Conservation (phyloP, 2,329 filamentous ascomycete species). For the Periconia sp. region DNA sequence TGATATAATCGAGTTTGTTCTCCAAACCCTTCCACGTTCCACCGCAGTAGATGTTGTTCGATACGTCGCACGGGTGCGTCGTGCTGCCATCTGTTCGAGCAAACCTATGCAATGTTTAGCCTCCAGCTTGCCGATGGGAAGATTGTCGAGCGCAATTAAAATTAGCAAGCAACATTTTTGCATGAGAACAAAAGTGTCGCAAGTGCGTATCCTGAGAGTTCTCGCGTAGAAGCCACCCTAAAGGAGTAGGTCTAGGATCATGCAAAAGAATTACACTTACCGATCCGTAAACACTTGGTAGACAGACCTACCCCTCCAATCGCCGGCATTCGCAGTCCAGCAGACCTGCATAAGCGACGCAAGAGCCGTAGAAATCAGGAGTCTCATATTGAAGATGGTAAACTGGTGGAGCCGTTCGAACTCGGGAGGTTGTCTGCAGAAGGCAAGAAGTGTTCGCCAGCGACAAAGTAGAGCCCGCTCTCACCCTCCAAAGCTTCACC, state of each 20-base stretch:
- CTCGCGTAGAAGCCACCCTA: neutral
- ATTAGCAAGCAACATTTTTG: neutral
- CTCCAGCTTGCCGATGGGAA: too few relatives aligned
- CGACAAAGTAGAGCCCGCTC: too few relatives aligned
- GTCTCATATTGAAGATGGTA: too few relatives aligned
- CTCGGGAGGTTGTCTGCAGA: too few relatives aligned
- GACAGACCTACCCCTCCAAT: slow-evolving; percentile 5
- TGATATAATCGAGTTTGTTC: slow-evolving; percentile 53
- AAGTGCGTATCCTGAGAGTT: neutral
- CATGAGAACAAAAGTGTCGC: neutral
- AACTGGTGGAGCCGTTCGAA: too few relatives aligned
- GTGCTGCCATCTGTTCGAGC: slow-evolving; percentile 10
- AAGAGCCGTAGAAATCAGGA: neutral
- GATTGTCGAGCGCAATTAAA: too few relatives aligned
- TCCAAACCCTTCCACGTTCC: slow-evolving; percentile 54
- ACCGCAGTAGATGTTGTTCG: slow-evolving; percentile 47
- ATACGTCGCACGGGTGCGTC: neutral
- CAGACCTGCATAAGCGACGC: slow-evolving; percentile 2
- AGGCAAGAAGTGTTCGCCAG: too few relatives aligned
- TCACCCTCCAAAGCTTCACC: too few relatives aligned
- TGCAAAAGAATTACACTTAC: slow-evolving; percentile 1
- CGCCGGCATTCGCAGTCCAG: neutral
- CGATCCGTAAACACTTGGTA: slow-evolving; percentile 8
- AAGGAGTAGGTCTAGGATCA: neutral
- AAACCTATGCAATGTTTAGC: neutral